phyloP scores from a whole-genome alignment of 768 basidiomycete species.

The Saitozyma sp. region DNA sequence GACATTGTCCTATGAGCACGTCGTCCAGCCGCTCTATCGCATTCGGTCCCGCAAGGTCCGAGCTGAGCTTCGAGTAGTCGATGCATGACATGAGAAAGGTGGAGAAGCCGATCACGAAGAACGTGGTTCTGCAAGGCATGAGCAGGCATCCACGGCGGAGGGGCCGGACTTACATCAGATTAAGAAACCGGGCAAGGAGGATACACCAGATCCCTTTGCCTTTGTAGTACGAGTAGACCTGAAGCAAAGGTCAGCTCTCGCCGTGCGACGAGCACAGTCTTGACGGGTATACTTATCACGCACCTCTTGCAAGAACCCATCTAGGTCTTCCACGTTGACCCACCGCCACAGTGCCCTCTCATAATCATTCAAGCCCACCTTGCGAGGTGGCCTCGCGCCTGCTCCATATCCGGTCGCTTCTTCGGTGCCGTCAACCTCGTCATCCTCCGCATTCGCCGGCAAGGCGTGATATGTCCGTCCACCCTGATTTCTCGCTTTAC shows the following conservation, averaged over 20 bases:
- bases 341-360: slow-evolving; percentile 97
- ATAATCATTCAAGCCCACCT: slow-evolving; percentile 45
- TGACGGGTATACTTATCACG: slow-evolving; percentile 10
- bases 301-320: slow-evolving; percentile 90
- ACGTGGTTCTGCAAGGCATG: slow-evolving; percentile 70
- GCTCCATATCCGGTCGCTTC: slow-evolving; percentile 6
- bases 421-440: slow-evolving; percentile 18
- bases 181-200: slow-evolving; percentile 82
- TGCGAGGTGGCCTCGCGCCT: slow-evolving; percentile 9
- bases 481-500: slow-evolving; percentile 26
- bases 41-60: slow-evolving; percentile 53
- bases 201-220: slow-evolving; percentile 97
- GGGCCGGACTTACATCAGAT: slow-evolving; percentile 73
- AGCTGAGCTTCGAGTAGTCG: slow-evolving; percentile 79
- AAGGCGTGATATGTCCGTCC: slow-evolving; percentile 34
- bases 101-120: slow-evolving; percentile 97
- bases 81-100: slow-evolving; percentile 94
- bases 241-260: not conserved
- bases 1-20: slow-evolving; percentile 77
- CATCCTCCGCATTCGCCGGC: slow-evolving; percentile 27
- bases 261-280: not conserved
- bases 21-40: slow-evolving; percentile 70
- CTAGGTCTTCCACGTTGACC: slow-evolving; percentile 98
- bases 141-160: not conserved
- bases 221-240: slow-evolving; percentile 85